Evolutionary conservation across 352 stramenopile species (phyloP), one percentile per base, ranked within the genome.

Genomic region (Phytophthora pisi): DNA sequence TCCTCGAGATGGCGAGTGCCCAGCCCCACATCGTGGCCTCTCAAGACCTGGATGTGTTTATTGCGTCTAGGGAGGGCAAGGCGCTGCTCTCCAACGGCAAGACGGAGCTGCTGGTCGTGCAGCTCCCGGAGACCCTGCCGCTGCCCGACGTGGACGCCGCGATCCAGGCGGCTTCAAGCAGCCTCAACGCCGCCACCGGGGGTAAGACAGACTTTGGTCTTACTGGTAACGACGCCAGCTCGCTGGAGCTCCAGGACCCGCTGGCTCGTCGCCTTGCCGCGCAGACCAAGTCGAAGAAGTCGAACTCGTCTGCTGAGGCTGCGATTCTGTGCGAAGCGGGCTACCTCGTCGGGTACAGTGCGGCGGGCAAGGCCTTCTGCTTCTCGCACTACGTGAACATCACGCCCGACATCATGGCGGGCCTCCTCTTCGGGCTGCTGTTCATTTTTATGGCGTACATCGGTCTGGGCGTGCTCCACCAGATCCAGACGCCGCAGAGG

Each of bases 351-450:
- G 86, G 85, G 31, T 76, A 77, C 47, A 81, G 62, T 36, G 68
- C 79, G 49, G 70, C 59, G 2, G 80, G 79, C 67, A 91, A 82
- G 54, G 79, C 84, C 36, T 95, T 92, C 74, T 95, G 87, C 81
- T 95, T 93, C 57, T 91, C 87, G 59, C 87, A 93, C 70, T 93
- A 82, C 57, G 87, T 95, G 63, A 79, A 78, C 76, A 92, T 92
- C 79, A 95, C 87, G 31, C 87, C 87, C 9, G 74, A 91, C 59
- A 77, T 95, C 31, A 71, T 95, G 30, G 79, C 85, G 23, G 85
- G 72, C n/a, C 65, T 95, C 47, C 58, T 95, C 51, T 87, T 95
- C 38, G 83, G 84, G 13, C 73, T 93, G 49, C 87, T 95, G 61
- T 93, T 95, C 68, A 42, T 95, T 52, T 91, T 92, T 68, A 60